Percentiles rank a stretch among this genome's conserved stretches.
phyloP scores from a whole-genome alignment of 257 asterid species.

The Jaltomata sinuosa region DNA sequence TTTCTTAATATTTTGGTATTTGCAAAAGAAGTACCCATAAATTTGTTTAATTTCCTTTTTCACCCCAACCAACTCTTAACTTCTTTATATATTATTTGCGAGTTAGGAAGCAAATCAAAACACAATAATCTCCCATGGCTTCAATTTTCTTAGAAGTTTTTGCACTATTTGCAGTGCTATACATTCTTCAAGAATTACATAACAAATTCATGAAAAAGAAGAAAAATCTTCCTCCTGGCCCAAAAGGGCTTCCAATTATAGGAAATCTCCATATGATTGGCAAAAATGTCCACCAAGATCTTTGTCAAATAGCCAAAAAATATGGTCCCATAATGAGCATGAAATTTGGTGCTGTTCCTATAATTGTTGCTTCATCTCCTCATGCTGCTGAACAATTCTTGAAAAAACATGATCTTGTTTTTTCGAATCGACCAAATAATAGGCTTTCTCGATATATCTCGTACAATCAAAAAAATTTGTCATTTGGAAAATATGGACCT shows the following conservation, averaged over 20 bases:
- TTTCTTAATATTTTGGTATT: too few relatives aligned
- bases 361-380: constrained; percentile 13
- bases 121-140: not conserved
- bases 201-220: not conserved
- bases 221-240: not conserved
- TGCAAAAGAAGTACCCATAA: too few relatives aligned
- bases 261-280: constrained; percentile 4
- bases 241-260: not conserved
- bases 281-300: constrained; percentile 12
- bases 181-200: not conserved
- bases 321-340: constrained; percentile 15
- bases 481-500: not conserved
- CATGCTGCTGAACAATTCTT: constrained; percentile 13
- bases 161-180: not conserved
- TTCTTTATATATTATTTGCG: not conserved
- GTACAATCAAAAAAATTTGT: not conserved
- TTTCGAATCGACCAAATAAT: constrained; percentile 3
- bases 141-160: not conserved
- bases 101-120: not conserved
- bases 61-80: not conserved
- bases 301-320: not conserved
- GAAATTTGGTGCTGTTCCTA: not conserved
- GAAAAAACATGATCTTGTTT: constrained; percentile 5
- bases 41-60: too few relatives aligned
- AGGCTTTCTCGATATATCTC: not conserved